These are phyloP conservation scores for Geotrichum australiense DNA, from an alignment of 1,139 yeast species.

Conservation along the genomic window DNA sequence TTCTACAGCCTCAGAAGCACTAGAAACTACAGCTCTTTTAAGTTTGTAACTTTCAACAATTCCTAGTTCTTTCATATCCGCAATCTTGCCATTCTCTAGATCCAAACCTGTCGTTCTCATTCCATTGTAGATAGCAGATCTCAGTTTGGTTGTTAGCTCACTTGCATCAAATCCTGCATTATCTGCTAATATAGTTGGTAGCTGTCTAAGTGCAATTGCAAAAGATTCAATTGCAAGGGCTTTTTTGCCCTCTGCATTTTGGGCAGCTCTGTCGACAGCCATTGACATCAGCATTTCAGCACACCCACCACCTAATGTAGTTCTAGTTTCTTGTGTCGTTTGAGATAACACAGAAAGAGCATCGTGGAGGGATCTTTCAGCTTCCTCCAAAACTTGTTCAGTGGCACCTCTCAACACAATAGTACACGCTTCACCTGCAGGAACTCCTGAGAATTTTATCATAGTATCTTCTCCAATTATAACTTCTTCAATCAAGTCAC, in stretches of 20 bases:
- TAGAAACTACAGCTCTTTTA: conserved; percentile 89
- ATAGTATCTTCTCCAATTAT: conserved; percentile 84
- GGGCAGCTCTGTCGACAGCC: conserved; percentile 94
- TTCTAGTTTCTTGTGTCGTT: conserved; percentile 89
- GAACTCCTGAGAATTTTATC: conserved; percentile 88
- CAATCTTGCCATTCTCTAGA: conserved; percentile 72
- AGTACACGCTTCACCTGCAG: conserved; percentile 95
- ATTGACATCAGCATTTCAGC: conserved; percentile 97
- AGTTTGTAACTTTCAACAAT: conserved; percentile 87
- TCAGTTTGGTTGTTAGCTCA: conserved; percentile 81
- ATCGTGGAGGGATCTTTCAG: conserved; percentile 95
- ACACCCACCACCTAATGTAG: conserved; percentile 97
- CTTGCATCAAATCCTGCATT: conserved; percentile 96
- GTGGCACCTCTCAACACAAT: conserved; percentile 96
- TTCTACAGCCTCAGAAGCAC: conserved; percentile 97
- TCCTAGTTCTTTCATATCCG: conserved; percentile 92
- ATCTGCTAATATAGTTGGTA: conserved; percentile 93
- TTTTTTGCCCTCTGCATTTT: conserved; percentile 88
- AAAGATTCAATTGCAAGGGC: conserved; percentile 92
- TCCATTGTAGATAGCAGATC: conserved; percentile 91
- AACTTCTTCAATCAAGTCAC: conserved; percentile 85
- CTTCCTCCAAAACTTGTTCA: conserved; percentile 91
- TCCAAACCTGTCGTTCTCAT: conserved; percentile 88
- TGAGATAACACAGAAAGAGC: conserved; percentile 93
- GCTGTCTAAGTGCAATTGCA: conserved; percentile 87